These are phyloP conservation scores for Kodamaea anthophila DNA, from an alignment of 1,139 yeast species.

Conservation along the genomic window DNA sequence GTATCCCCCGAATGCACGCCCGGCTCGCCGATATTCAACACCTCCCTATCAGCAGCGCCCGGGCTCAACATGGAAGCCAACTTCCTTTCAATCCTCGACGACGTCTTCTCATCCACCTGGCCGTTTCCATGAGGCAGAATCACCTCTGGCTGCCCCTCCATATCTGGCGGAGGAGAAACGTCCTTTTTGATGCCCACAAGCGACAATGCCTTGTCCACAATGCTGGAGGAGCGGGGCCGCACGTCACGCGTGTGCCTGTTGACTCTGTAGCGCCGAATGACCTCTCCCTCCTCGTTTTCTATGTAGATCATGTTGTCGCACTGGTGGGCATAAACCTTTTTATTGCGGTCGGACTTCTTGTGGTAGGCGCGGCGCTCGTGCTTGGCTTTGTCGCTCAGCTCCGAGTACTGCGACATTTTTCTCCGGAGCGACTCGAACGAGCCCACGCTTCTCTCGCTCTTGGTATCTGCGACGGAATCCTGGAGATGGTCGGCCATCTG, in stretches of 20 bases:
- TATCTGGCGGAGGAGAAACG: slow-evolving; percentile 5
- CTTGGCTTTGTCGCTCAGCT: slow-evolving; percentile 15
- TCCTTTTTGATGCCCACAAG: slow-evolving; percentile 42
- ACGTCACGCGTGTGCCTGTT: slow-evolving; percentile 39
- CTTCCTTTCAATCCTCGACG: slow-evolving; percentile 23
- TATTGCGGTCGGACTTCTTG: slow-evolving; percentile 25
- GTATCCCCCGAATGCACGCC: slow-evolving; percentile 2
- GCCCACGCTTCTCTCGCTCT: slow-evolving; percentile 28
- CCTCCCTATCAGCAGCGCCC: slow-evolving; percentile 3
- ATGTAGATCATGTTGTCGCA: slow-evolving; percentile 68
- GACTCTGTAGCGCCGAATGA: slow-evolving; percentile 73
- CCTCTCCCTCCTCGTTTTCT: slow-evolving; percentile 90
- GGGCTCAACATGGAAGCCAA: slow-evolving; percentile 18
- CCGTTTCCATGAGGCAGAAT: too few relatives aligned
- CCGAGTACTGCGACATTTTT: slow-evolving; percentile 28
- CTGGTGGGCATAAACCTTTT: slow-evolving; percentile 41
- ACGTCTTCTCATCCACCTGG: slow-evolving; percentile 17
- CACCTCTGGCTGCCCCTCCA: slow-evolving; percentile 9
- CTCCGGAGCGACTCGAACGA: slow-evolving; percentile 37
- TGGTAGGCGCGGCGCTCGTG: slow-evolving; percentile 20
- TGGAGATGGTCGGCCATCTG: slow-evolving; percentile 3
- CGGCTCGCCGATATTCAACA: slow-evolving; percentile 5
- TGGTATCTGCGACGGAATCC: slow-evolving; percentile 3
- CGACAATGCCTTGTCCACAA: slow-evolving; percentile 41
- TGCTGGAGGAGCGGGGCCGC: slow-evolving; percentile 3